Conservation (phyloP, 306 rosid species). For the Sesbania bispinosa region DNA sequence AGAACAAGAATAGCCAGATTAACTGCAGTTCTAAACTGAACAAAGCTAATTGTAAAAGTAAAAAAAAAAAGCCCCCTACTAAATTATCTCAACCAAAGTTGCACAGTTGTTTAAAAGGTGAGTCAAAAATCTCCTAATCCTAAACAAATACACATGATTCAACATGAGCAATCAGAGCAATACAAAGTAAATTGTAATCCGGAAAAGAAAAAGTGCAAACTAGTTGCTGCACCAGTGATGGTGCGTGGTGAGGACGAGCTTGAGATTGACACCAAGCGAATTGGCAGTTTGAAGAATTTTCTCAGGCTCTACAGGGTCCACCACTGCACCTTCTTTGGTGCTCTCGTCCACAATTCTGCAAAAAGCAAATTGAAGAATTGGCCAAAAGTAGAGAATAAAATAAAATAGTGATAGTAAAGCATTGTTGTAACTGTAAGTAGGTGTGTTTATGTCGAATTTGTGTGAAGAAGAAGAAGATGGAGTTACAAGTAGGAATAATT, state of each 20-base stretch:
- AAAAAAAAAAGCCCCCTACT: slow-evolving; percentile 52
- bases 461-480: neutral
- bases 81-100: slow-evolving; percentile 57
- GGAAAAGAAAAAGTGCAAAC: neutral
- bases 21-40: neutral
- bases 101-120: slow-evolving; percentile 30
- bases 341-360: slow-evolving; percentile 71
- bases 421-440: too few relatives aligned
- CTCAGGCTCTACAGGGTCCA: slow-evolving; percentile 89
- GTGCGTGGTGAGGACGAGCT: slow-evolving; percentile 93
- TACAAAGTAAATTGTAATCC: too few relatives aligned
- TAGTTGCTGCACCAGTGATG: slow-evolving; percentile 66
- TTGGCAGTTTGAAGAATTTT: slow-evolving; percentile 66
- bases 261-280: slow-evolving; percentile 55
- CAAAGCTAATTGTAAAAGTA: neutral
- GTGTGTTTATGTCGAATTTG: too few relatives aligned
- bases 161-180: neutral
- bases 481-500: slow-evolving; percentile 39
- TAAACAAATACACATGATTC: neutral
- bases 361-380: slow-evolving; percentile 14
- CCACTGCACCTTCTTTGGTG: slow-evolving; percentile 82
- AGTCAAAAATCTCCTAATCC: too few relatives aligned
- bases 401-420: too few relatives aligned
- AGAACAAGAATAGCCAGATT: neutral
- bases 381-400: neutral